A percentile compares a stretch with the other conserved stretches of the same genome.
These are phyloP conservation scores for Nemania diffusa DNA, from an alignment of 2,329 filamentous ascomycete species.

Conservation along the genomic window DNA sequence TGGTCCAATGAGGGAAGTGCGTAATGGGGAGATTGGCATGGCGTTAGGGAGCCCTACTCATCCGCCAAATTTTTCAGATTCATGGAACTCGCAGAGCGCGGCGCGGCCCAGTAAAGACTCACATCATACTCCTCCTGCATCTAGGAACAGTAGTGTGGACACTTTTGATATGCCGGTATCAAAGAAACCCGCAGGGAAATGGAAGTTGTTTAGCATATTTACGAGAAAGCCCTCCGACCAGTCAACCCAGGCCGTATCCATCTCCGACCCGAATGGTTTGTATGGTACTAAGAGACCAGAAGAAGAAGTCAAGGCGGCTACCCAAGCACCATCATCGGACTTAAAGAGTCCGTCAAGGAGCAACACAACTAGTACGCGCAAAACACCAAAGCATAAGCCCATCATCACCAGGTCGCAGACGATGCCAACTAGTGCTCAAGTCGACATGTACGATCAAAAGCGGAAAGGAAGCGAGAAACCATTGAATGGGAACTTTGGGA, in stretches of 20 bases:
- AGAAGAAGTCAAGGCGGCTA: constrained; percentile 11
- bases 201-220: constrained; percentile 69
- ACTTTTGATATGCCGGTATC: constrained; percentile 45
- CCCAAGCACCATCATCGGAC: constrained; percentile 34
- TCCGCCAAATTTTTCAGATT: constrained; percentile 47
- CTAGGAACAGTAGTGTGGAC: constrained; percentile 39
- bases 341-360: constrained; percentile 50
- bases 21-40: constrained; percentile 70
- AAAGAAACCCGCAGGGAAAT: constrained; percentile 64
- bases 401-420: constrained; percentile 57
- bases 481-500: constrained; percentile 44
- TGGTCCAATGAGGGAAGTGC: constrained; percentile 56
- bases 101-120: constrained; percentile 33
- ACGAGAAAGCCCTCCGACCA: constrained; percentile 55
- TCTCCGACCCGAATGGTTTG: constrained; percentile 39
- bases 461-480: constrained; percentile 28
- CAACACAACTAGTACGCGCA: constrained; percentile 50
- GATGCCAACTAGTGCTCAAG: constrained; percentile 47
- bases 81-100: constrained; percentile 36
- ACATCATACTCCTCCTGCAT: constrained; percentile 38
- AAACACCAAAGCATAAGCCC: constrained; percentile 55
- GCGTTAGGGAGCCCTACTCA: constrained; percentile 76
- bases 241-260: constrained; percentile 24
- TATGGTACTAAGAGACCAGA: constrained; percentile 35
- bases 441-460: constrained; percentile 27